Base-by-base conservation (phyloP, 148 eudicot species). In the Rhododendron henanense region DNA sequence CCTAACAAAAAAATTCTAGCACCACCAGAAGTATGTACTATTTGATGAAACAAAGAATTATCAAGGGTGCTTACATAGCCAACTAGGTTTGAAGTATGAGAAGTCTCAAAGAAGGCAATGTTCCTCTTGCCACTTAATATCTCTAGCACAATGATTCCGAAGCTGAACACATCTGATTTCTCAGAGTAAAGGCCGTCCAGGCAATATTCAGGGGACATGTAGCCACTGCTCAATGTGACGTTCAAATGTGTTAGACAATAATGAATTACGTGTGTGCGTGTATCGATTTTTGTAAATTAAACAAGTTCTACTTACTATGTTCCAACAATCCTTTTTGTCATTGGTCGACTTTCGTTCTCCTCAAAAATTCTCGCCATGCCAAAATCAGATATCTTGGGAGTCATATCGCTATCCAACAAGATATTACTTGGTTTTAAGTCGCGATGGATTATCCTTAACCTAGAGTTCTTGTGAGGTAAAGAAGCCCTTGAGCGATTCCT, bases 401-500 rank as follows among this genome's bases (percentile, higher is more conserved):
- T 48, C 82, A 79, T 44, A 1, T 79, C 82, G 13, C 3, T 11
- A 0, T 48, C 82, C 18, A 76, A 76, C 50, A 76, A 76, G 79
- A 76, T 76, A 39, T 76, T 75, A 37, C 78, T 75, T 11, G 78
- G 37, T 75, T 78, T 78, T 41, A 78, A n/a, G 16, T 78, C 81
- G 1, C 81, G 55, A 23, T 78, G 81, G 1, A 45, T 78, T 16
- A 78, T 78, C 33, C 57, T 78, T 45, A 45, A 78, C 47, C 81
- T n/a, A 23, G 81, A 78, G 18, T 78, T 23, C 55, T 78, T 45
- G 55, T 78, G 81, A 78, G 81, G 31, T 78, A 45, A 78, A 78
- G 81, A 78, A 78, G 53, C 53, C 55, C 81, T 44, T 78, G 81
- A 78, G 81, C 81, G 8, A 76, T 37, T 41, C 79, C 79, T 76